Evolutionary conservation across 2,329 filamentous ascomycete genomes (phyloP), one percentile per base, ranked within the genome.

Genomic region (Colletotrichum agaves): DNA sequence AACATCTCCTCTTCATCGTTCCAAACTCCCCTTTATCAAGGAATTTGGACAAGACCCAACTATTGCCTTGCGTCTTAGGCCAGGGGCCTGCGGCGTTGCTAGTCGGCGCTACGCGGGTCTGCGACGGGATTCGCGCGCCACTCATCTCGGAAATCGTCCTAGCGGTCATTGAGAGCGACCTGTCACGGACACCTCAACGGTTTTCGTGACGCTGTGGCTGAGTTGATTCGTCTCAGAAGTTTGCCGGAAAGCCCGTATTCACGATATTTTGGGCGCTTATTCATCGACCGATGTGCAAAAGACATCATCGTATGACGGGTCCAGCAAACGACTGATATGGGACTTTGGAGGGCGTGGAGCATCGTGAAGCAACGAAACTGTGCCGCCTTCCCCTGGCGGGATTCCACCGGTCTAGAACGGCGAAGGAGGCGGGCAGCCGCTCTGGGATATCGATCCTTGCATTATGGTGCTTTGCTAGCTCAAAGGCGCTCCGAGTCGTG

Each of bases 91-190:
- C 27, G 52, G 39, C 44, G 37, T 37, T 59, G 35, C 43, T 41
- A 35, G 44, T 21, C 31, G 52, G 15, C 27, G 21, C 60, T 67
- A 53, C 23, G 31, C 52, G 31, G 57, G 57, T 21, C 60, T 63
- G 60, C 37, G 64, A 67, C 64, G 52, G 46, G 52, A 67, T 35
- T 58, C 44, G 46, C 21, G 21, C 60, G 64, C 64, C 64, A 67
- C 64, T 67, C 64, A 67, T 67, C 64, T 67, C 43, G 64, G 60
- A 57, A 47, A 55, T 35, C 31, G 64, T 57, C 63, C 52, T 63
- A 63, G 64, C 64, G 64, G 53, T 44, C 44, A 63, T 52, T 53
- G 8, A 55, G 52, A 37, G 44, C 17, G 53, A 39, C 46, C 60
- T 41, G n/a, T 44, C 43, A 31, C 53, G 44, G 37, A 33, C 44